Percentiles rank a stretch among this genome's conserved stretches.
phyloP scores from a whole-genome alignment of 164 flowering plant genomes.

The Cinnamomum chago region DNA sequence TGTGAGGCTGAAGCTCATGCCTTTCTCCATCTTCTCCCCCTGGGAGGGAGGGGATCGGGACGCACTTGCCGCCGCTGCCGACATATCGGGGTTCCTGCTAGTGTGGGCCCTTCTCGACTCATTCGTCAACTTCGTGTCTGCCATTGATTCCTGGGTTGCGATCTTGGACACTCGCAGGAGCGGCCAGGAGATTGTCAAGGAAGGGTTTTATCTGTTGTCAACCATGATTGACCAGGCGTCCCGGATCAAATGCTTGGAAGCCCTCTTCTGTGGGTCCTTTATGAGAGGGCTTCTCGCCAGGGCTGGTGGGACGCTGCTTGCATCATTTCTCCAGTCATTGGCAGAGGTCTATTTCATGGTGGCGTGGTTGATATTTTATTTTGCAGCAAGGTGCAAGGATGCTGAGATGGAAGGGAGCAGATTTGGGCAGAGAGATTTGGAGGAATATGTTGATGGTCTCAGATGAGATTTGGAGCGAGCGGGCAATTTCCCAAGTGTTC shows the following conservation, averaged over 20 bases:
- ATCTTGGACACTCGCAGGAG: slow-evolving; percentile 66
- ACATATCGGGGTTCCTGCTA: slow-evolving; percentile 61
- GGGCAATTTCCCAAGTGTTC: slow-evolving; percentile 12
- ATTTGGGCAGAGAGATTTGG: slow-evolving; percentile 76
- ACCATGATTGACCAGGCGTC: slow-evolving; percentile 66
- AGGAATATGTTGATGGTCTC: slow-evolving; percentile 48
- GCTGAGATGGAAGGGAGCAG: slow-evolving; percentile 55
- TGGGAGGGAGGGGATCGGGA: slow-evolving; percentile 34
- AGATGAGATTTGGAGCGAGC: slow-evolving; percentile 40
- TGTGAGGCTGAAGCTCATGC: slow-evolving; percentile 88
- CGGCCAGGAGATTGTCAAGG: slow-evolving; percentile 73
- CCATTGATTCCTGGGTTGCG: slow-evolving; percentile 87
- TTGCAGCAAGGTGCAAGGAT: slow-evolving; percentile 65
- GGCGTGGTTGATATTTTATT: slow-evolving; percentile 82
- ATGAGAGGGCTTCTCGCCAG: slow-evolving; percentile 46
- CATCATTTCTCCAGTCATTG: slow-evolving; percentile 52
- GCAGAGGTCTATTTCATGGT: slow-evolving; percentile 87
- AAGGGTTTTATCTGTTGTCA: slow-evolving; percentile 72
- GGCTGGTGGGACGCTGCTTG: slow-evolving; percentile 45
- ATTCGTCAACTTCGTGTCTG: slow-evolving; percentile 55
- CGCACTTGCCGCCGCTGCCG: slow-evolving; percentile 27
- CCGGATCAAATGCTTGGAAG: slow-evolving; percentile 69
- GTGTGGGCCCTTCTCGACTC: slow-evolving; percentile 70
- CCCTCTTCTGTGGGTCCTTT: slow-evolving; percentile 55
- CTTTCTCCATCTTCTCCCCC: slow-evolving; percentile 67